These are phyloP conservation scores for Plantago rigida DNA, from an alignment of 305 asterid species.

Conservation along the genomic window DNA sequence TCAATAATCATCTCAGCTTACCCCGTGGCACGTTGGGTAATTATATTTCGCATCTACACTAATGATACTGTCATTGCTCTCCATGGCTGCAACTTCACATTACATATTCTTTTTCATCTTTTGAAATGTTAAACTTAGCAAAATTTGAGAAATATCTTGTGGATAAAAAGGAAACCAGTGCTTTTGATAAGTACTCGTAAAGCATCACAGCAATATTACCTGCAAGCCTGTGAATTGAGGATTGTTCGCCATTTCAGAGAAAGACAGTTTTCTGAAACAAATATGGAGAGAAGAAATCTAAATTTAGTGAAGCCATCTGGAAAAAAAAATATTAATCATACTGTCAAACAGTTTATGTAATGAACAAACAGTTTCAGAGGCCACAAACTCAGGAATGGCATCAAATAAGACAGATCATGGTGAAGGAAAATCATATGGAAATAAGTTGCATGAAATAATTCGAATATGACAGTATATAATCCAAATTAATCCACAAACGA, in stretches of 20 bases:
- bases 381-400: conserved; percentile 8
- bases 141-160: background rate
- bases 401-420: conserved; percentile 7
- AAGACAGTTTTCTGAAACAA: conserved; percentile 35
- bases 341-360: background rate
- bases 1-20: background rate
- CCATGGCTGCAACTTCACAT: background rate
- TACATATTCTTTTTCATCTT: background rate
- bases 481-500: background rate
- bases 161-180: conserved; percentile 9
- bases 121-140: conserved; percentile 11
- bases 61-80: background rate
- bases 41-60: background rate
- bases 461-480: background rate
- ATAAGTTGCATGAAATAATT: background rate
- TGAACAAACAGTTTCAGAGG: background rate
- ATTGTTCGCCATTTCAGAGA: conserved; percentile 42
- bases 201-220: conserved; percentile 29
- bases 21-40: too few relatives aligned
- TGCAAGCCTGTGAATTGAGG: conserved; percentile 44
- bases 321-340: too few relatives aligned
- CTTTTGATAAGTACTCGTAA: conserved; percentile 4
- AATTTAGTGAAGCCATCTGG: conserved; percentile 7
- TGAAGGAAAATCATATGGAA: conserved; percentile 3
- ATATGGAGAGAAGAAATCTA: conserved; percentile 5